phyloP scores from a whole-genome alignment of 495 filamentous ascomycete species.

The Trichoderma reesei region DNA sequence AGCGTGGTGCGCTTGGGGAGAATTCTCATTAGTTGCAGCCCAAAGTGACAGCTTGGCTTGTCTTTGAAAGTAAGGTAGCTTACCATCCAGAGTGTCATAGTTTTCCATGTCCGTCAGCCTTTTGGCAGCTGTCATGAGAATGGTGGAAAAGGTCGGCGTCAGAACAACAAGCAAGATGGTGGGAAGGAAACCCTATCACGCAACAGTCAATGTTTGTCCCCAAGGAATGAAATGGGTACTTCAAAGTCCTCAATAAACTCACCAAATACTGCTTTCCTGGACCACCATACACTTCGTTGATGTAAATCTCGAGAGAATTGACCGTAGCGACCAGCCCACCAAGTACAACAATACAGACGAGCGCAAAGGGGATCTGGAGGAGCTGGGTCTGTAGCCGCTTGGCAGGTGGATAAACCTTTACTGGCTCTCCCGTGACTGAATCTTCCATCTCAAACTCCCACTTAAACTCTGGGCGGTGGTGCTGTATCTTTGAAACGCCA shows the following conservation, averaged over 20 bases:
- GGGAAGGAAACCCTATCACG: slow-evolving; percentile 66
- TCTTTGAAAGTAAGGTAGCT: slow-evolving; percentile 3
- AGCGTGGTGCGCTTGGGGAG: slow-evolving; percentile 48
- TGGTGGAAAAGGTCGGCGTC: slow-evolving; percentile 65
- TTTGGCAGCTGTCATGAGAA: slow-evolving; percentile 70
- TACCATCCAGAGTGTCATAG: slow-evolving; percentile 70
- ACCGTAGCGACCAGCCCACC: slow-evolving; percentile 77
- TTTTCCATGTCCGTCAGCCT: slow-evolving; percentile 82
- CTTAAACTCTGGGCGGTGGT: slow-evolving; percentile 64
- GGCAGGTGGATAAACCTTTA: slow-evolving; percentile 65
- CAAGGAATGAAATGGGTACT: background rate
- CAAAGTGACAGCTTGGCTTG: no score
- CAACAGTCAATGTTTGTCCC: slow-evolving; percentile 19
- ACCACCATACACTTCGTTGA: slow-evolving; percentile 86
- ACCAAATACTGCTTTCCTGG: slow-evolving; percentile 81
- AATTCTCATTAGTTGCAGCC: background rate
- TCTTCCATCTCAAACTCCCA: slow-evolving; percentile 68
- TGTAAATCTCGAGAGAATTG: slow-evolving; percentile 93
- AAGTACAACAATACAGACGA: slow-evolving; percentile 56
- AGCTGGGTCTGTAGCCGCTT: slow-evolving; percentile 73
- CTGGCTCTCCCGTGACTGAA: slow-evolving; percentile 73
- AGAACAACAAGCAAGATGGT: slow-evolving; percentile 74
- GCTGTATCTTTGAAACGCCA: slow-evolving; percentile 73
- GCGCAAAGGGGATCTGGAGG: slow-evolving; percentile 81
- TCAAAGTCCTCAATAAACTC: slow-evolving; percentile 16